Conservation (phyloP, 345 rosid species). For the Salix brachista region DNA sequence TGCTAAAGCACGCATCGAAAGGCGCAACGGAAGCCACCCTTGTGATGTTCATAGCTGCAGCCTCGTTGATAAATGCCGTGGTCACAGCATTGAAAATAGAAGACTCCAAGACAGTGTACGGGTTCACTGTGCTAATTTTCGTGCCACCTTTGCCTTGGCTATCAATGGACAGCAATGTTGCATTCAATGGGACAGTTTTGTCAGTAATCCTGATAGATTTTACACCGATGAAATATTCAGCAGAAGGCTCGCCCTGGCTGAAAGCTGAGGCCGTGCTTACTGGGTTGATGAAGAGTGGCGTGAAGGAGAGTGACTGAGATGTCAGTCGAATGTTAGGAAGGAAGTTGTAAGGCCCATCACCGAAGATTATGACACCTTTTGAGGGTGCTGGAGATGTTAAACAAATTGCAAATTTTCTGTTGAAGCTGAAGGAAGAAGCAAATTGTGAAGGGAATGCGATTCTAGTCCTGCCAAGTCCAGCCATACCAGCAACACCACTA, state of each 20-base stretch:
- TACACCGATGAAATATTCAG: conserved; percentile 33
- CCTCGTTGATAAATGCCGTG: conserved; percentile 30
- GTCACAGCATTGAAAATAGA: conserved; percentile 51
- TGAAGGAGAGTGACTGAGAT: conserved; percentile 11
- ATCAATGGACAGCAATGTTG: conserved; percentile 13
- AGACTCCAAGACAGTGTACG: conserved; percentile 55
- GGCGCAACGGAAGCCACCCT: conserved; percentile 47
- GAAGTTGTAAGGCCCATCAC: conserved; percentile 26
- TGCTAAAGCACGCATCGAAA: conserved; percentile 56
- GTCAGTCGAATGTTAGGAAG: conserved; percentile 15
- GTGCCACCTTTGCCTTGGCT: conserved; percentile 45
- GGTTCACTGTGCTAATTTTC: conserved; percentile 66
- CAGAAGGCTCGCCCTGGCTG: conserved; percentile 16
- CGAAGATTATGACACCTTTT: conserved; percentile 33
- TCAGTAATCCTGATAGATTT: conserved; percentile 21
- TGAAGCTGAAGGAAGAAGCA: conserved; percentile 22
- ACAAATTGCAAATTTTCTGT: conserved; percentile 38
- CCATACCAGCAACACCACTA: conserved; percentile 21
- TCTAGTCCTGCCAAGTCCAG: conserved; percentile 30
- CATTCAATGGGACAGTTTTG: conserved; percentile 9
- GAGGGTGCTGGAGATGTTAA: conserved; percentile 21
- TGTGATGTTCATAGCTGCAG: conserved; percentile 41
- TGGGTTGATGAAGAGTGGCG: conserved; percentile 20
- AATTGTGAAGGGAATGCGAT: conserved; percentile 18
- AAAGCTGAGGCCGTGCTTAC: conserved; percentile 20